Base-by-base conservation (phyloP, 2,329 filamentous ascomycete species). In the Fulvia fulva region DNA sequence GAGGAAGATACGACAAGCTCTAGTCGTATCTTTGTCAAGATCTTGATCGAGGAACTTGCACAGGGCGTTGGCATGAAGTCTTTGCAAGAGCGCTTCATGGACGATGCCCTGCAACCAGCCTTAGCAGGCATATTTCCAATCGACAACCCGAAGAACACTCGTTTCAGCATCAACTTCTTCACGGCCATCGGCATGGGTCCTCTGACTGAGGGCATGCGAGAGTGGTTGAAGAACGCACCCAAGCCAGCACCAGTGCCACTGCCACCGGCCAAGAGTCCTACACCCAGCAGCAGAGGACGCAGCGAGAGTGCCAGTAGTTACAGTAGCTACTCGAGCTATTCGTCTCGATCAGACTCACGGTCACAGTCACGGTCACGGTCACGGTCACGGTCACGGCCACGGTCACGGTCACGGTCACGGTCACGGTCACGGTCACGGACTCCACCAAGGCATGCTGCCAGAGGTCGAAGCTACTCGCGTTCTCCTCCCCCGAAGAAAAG, bases 111-210 rank as follows among this genome's bases (percentile, higher is more conserved):
- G 41, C 86, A 87, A 60, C 85, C 91, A 51, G 89, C 84, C 71
- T 85, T 97, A 59, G 85, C 87, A 41, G 93, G 93, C 28, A 78
- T 99, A 45, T 97, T 99, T 80, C 94, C 94, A 0, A 87, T 81
- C 60, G 92, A 97, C 73, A 90, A 91, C 69, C 85, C 91, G 23
- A 87, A 90, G 71, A 94, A 97, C 75, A 91, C 92, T 41, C 87
- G 93, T 55, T 99, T 99, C 80, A 90, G 92, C 52, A 96, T 99
- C 86, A 99, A 99, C 77, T 99, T 97, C 81, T 97, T 99, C 74
- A 99, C 94, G 9, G 94, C 91, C 69, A 96, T 99, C 68, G 91
- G 92, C 58, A 95, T 99, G 89, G 94, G 94, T 71, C 86, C 85
- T 23, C 82, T 99, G 61, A 99, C 94, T 1, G 94, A 99, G 72